These are phyloP conservation scores for Penicillium thymicola DNA, from an alignment of 2,329 filamentous ascomycete species.

Conservation along the genomic window DNA sequence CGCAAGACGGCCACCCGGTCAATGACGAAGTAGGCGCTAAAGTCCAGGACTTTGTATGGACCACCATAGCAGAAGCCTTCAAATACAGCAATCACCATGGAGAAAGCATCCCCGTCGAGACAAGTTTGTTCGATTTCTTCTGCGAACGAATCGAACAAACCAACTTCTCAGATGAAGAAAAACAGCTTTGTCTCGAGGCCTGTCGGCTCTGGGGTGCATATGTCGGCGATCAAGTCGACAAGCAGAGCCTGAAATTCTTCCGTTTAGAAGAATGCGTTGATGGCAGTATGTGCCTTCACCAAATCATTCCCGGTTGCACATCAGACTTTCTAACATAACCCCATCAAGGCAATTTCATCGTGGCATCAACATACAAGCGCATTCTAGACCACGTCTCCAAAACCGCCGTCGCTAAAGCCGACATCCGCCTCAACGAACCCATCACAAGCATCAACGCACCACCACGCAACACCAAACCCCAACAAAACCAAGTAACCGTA, in stretches of 20 bases:
- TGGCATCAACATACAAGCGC: slow-evolving; percentile 58
- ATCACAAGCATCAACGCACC: slow-evolving; percentile 39
- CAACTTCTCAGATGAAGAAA: slow-evolving; percentile 40
- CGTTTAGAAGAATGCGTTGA: slow-evolving; percentile 66
- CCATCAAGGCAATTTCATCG: slow-evolving; percentile 57
- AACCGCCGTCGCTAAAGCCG: slow-evolving; percentile 46
- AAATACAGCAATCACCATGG: slow-evolving; percentile 55
- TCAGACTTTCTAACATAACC: neutral
- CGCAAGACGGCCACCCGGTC: slow-evolving; percentile 46
- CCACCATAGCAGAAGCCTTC: slow-evolving; percentile 58
- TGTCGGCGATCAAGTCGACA: slow-evolving; percentile 58
- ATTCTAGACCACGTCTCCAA: slow-evolving; percentile 55
- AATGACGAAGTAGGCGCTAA: slow-evolving; percentile 31
- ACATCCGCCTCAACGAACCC: slow-evolving; percentile 49
- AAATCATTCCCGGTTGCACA: neutral
- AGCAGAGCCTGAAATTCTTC: slow-evolving; percentile 62
- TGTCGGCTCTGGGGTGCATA: slow-evolving; percentile 63
- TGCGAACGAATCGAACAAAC: slow-evolving; percentile 46
- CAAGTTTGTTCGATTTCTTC: slow-evolving; percentile 59
- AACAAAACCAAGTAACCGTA: slow-evolving; percentile 43
- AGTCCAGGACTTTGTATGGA: slow-evolving; percentile 52
- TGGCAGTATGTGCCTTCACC: slow-evolving; percentile 41
- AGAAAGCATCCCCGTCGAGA: slow-evolving; percentile 49
- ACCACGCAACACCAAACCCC: slow-evolving; percentile 10
- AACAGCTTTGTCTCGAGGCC: slow-evolving; percentile 51